phyloP scores from a whole-genome alignment of 2,329 filamentous ascomycete species.

The Epichloe sibirici region DNA sequence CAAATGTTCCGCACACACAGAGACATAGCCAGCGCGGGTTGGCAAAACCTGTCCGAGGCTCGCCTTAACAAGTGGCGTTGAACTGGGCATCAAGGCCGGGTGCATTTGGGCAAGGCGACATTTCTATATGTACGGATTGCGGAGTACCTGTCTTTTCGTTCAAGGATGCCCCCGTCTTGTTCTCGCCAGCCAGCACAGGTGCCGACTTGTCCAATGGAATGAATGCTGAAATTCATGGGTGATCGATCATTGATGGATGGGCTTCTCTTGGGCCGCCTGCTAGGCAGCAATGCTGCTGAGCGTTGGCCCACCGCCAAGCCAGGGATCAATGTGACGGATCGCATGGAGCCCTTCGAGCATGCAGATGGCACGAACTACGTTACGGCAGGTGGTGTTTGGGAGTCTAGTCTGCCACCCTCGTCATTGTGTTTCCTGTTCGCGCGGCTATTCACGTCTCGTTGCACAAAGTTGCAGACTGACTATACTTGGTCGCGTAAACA shows the following conservation, averaged over 20 bases:
- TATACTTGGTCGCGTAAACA: too few species aligned
- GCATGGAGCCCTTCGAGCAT: not conserved
- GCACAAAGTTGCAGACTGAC: too few species aligned
- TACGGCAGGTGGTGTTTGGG: too few species aligned
- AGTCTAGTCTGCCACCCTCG: too few species aligned
- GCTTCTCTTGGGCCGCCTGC: not conserved
- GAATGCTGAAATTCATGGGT: not conserved
- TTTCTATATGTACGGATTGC: not conserved
- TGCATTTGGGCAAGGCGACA: not conserved
- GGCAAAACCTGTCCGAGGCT: not conserved
- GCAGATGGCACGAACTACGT: too few species aligned
- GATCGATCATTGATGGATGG: not conserved
- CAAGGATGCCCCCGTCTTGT: not conserved
- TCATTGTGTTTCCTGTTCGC: too few species aligned
- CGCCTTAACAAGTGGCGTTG: not conserved
- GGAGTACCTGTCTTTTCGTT: not conserved
- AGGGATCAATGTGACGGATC: not conserved
- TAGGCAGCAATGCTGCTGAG: conserved; percentile 6
- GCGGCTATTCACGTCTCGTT: too few species aligned
- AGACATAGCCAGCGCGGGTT: not conserved
- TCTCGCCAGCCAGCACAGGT: not conserved
- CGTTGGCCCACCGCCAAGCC: conserved; percentile 2
- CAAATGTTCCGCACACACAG: not conserved
- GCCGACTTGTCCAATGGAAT: not conserved
- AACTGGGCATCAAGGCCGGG: not conserved